Evolutionary conservation across 306 rosid species (phyloP).

Genomic region (Fagus sylvatica): DNA sequence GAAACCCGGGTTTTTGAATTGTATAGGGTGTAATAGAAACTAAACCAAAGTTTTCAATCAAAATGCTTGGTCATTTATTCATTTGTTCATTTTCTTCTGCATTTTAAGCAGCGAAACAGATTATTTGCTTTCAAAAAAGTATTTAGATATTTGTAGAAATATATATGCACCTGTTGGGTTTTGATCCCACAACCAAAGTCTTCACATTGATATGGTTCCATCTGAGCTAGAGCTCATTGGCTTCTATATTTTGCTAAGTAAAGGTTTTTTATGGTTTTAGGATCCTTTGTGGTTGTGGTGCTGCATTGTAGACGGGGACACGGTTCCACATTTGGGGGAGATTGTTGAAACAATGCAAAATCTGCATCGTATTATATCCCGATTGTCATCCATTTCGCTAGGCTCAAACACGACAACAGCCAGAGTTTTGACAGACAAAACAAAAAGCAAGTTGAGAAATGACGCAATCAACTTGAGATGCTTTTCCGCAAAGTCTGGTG

Average conservation of each 20-base stretch:
- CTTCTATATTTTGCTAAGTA: background rate
- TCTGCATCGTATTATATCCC: constrained; percentile 38
- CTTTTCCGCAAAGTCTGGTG: constrained; percentile 44
- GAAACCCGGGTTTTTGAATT: no score
- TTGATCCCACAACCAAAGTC: no score
- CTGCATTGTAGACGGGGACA: background rate
- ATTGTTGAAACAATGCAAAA: constrained; percentile 34
- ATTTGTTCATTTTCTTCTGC: no score
- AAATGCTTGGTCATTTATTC: no score
- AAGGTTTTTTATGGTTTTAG: background rate
- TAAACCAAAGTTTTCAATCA: no score
- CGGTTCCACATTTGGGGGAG: background rate
- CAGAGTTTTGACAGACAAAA: constrained; percentile 30
- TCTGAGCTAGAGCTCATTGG: no score
- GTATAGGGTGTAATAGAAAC: no score
- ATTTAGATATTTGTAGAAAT: no score
- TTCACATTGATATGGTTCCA: no score
- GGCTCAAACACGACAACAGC: constrained; percentile 17
- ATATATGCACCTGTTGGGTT: no score
- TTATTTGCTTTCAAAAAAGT: no score
- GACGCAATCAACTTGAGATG: constrained; percentile 7
- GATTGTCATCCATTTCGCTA: constrained; percentile 29
- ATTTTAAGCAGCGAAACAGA: no score
- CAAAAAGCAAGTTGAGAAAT: constrained; percentile 8
- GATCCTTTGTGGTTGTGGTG: background rate